A percentile compares a stretch with the other conserved stretches of the same genome.
Conservation (phyloP, 225 moss, liverwort and hornwort species). For the Polytrichum commune region DNA sequence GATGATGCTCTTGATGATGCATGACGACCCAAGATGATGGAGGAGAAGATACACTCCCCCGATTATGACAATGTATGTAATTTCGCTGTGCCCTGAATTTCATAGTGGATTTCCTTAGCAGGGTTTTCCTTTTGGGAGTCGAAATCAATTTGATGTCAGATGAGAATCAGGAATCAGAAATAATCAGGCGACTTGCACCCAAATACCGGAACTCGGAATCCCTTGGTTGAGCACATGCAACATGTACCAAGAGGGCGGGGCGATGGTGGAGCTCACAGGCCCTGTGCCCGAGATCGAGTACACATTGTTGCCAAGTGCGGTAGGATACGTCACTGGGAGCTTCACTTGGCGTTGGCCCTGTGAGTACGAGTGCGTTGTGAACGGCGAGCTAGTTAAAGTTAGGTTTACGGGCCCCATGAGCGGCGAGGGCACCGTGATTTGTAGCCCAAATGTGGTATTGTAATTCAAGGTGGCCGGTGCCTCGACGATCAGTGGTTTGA, state of each 20-base stretch:
- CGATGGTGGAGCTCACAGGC: slow-evolving; percentile 47
- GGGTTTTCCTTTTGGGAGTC: too few relatives aligned
- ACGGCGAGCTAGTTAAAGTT: slow-evolving; percentile 63
- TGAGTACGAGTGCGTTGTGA: slow-evolving; percentile 73
- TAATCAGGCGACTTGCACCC: slow-evolving; percentile 38
- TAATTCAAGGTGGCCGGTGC: slow-evolving; percentile 36
- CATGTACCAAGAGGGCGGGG: slow-evolving; percentile 80
- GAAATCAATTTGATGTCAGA: too few relatives aligned
- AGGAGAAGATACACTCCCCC: too few relatives aligned
- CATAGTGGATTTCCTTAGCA: too few relatives aligned
- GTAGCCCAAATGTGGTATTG: slow-evolving; percentile 33
- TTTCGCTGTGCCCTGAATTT: too few relatives aligned
- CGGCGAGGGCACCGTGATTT: slow-evolving; percentile 28
- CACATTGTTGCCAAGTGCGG: slow-evolving; percentile 4
- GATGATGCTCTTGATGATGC: too few relatives aligned
- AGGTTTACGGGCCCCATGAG: slow-evolving; percentile 41
- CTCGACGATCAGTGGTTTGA: slow-evolving; percentile 40
- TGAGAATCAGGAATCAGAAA: too few relatives aligned
- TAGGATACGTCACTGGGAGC: slow-evolving; percentile 43
- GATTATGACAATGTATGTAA: too few relatives aligned
- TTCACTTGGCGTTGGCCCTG: slow-evolving; percentile 81
- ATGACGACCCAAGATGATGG: too few relatives aligned
- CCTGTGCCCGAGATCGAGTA: slow-evolving; percentile 49
- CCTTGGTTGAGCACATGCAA: slow-evolving; percentile 65
- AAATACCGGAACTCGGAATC: slow-evolving; percentile 59